Evolutionary conservation across 192 early-diverging fungal species (phyloP).

Genomic region (Mortierella alpina): DNA sequence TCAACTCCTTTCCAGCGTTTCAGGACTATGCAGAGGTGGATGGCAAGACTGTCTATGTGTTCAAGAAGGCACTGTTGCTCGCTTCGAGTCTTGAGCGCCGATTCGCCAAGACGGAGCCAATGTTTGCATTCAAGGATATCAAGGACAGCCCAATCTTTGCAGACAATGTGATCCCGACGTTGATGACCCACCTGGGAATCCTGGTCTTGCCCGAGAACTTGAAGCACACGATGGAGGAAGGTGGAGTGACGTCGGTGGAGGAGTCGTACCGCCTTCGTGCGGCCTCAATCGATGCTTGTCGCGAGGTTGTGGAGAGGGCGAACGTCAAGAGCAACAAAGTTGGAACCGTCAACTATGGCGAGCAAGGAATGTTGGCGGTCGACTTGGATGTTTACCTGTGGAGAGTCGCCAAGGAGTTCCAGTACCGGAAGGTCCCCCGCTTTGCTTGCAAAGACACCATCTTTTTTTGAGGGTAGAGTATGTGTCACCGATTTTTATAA

Average conservation of each 20-base stretch:
- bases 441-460: slow-evolving; percentile 73
- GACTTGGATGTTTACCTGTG: slow-evolving; percentile 78
- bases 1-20: slow-evolving; percentile 75
- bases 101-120: slow-evolving; percentile 63
- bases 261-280: slow-evolving; percentile 75
- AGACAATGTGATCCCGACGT: slow-evolving; percentile 80
- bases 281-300: slow-evolving; percentile 73
- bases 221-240: slow-evolving; percentile 57
- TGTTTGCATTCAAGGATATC: slow-evolving; percentile 77
- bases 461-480: slow-evolving; percentile 64
- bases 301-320: slow-evolving; percentile 62
- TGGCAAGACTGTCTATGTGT: slow-evolving; percentile 70
- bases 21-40: slow-evolving; percentile 68
- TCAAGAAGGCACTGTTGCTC: slow-evolving; percentile 83
- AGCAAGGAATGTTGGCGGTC: slow-evolving; percentile 51
- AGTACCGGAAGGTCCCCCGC: slow-evolving; percentile 65
- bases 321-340: slow-evolving; percentile 38
- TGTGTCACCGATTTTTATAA: background rate
- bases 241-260: slow-evolving; percentile 60
- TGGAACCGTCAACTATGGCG: slow-evolving; percentile 33
- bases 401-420: slow-evolving; percentile 78
- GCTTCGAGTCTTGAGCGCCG: slow-evolving; percentile 70
- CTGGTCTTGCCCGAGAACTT: slow-evolving; percentile 59
- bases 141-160: slow-evolving; percentile 75
- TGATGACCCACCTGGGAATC: slow-evolving; percentile 68